Base-by-base conservation (phyloP, 768 basidiomycete species). In the Boletus sensibilis region DNA sequence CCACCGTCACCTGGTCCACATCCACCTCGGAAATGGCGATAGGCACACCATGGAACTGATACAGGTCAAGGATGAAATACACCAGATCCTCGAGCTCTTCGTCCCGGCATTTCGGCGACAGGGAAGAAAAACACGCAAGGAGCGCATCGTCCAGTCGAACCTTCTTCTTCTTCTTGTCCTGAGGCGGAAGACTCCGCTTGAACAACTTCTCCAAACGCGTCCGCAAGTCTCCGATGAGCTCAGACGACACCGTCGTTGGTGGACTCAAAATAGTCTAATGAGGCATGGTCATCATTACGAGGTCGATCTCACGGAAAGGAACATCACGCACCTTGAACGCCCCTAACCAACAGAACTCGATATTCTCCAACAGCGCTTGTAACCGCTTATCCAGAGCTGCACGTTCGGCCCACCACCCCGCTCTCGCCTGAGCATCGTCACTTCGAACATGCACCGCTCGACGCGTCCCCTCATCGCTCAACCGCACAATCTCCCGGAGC, bases 271-370 rank as follows among this genome's bases (percentile, higher is more conserved):
- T 86, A 1, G 87, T 86, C 90, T 62, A 14, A 42, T n/a, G 33
- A 29, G 40, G 16, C 33, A 33, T 10, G 56, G 27, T 1, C 49
- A 37, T 50, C 51, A 44, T 18, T 2, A 43, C 40, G 5, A 20
- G 38, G 18, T 31, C 16, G 3, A 55, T 27, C 27, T 13, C 38
- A n/a, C 16, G 16, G 5, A 45, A 37, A 4, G 20, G 34, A 16
- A 55, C 10, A 53, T 21, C 4, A 64, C 78, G 34, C 48, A 94
- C 95, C 85, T 98, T 98, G 82, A 97, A 98, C 21, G 89, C 94
- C 1, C 97, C 96, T 3, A 99, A 78, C 97, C 97, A 98, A 66
- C 90, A 94, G 63, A 91, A 94, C 69, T 98, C 97, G 42, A 99
- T 86, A 60, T 87, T 92, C 60, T 84, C 83, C 34, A 97, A 69